phyloP scores from a whole-genome alignment of 306 rosid species.

The Rubus idaeus region DNA sequence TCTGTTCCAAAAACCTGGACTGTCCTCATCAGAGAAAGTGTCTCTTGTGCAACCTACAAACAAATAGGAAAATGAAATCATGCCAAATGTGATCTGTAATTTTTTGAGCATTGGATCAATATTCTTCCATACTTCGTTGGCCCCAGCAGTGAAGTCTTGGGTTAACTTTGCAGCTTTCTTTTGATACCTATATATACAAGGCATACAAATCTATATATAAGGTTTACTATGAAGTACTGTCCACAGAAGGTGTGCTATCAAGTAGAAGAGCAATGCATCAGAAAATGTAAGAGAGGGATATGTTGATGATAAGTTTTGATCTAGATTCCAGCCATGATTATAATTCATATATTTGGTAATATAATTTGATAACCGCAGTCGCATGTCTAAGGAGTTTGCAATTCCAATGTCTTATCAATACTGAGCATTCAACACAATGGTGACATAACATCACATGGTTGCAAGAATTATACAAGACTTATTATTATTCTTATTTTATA shows the following conservation, averaged over 20 bases:
- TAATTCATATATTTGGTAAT: too few species aligned
- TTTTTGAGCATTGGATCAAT: slow-evolving; percentile 18
- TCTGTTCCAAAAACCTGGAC: slow-evolving; percentile 57
- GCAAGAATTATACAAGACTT: neutral
- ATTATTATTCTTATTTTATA: too few species aligned
- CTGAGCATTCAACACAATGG: neutral
- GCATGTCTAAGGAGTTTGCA: neutral
- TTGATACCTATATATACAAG: slow-evolving; percentile 49
- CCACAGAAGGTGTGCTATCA: neutral
- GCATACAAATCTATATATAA: neutral
- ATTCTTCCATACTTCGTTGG: slow-evolving; percentile 55
- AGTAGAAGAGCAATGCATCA: neutral
- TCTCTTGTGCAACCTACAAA: slow-evolving; percentile 65
- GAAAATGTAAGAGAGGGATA: neutral
- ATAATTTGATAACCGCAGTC: too few species aligned
- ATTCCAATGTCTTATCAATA: neutral
- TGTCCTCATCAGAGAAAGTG: slow-evolving; percentile 57
- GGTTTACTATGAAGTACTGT: neutral
- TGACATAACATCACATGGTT: neutral
- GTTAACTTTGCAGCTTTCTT: slow-evolving; percentile 58
- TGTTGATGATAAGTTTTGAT: neutral
- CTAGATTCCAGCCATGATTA: too few species aligned
- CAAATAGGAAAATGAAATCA: neutral
- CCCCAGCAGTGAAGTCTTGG: slow-evolving; percentile 72
- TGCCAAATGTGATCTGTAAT: slow-evolving; percentile 9